A percentile compares a stretch with the other conserved stretches of the same genome.
These are phyloP conservation scores for Aphanomyces astaci DNA, from an alignment of 352 stramenopile genomes.

Conservation along the genomic window DNA sequence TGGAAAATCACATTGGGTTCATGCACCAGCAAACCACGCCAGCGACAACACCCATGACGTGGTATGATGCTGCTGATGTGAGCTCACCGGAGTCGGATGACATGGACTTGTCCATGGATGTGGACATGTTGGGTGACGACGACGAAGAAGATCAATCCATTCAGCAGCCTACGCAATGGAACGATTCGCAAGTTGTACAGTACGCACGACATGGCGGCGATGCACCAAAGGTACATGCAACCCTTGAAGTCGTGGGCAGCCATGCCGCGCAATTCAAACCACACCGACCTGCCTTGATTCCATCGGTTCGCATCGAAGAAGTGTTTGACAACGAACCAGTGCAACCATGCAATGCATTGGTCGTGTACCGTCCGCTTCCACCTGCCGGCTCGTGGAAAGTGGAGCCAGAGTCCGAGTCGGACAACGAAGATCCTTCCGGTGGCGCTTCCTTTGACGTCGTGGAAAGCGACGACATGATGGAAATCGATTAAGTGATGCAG, in stretches of 20 bases:
- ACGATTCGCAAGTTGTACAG: constrained; percentile 2
- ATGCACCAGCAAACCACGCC: background rate
- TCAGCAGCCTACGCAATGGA: background rate
- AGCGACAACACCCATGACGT: background rate
- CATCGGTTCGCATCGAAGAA: background rate
- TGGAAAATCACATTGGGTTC: background rate
- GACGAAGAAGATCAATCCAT: background rate
- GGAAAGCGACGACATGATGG: background rate
- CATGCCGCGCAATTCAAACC: background rate
- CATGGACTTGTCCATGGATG: constrained; percentile 2
- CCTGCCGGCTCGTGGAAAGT: background rate
- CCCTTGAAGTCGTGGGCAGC: background rate
- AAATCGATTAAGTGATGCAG: background rate
- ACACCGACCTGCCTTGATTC: background rate
- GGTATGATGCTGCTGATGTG: background rate
- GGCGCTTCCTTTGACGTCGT: background rate
- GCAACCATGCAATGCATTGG: constrained; percentile 6
- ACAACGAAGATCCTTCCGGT: background rate
- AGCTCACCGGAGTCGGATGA: constrained; percentile 13
- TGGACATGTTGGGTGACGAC: constrained; percentile 1
- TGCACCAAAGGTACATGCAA: background rate
- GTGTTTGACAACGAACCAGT: background rate
- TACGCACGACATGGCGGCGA: background rate
- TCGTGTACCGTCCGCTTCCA: background rate
- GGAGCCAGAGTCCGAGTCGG: constrained; percentile 9